Evolutionary conservation across 495 filamentous ascomycete genomes (phyloP).

Genomic region (Neurospora tetraspora): DNA sequence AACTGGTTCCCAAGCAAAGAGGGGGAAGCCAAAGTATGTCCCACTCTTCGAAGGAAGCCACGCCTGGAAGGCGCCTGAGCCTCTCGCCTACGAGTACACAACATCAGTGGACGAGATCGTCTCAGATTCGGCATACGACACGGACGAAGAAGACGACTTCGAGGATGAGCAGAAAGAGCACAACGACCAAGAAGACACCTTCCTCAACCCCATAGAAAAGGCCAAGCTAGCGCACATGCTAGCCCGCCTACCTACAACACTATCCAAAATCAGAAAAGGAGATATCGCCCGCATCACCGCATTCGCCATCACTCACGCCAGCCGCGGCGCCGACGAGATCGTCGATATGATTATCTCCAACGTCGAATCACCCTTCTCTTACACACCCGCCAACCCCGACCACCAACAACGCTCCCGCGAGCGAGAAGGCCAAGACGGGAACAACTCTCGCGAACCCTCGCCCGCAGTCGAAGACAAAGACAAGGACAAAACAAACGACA

Average conservation of each 20-base stretch:
- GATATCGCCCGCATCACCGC: slow-evolving; percentile 79
- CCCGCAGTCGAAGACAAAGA: slow-evolving; percentile 28
- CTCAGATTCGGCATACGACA: slow-evolving; percentile 74
- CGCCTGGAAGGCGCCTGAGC: slow-evolving; percentile 61
- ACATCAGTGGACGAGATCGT: slow-evolving; percentile 68
- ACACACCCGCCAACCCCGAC: slow-evolving; percentile 43
- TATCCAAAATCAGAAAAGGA: slow-evolving; percentile 66
- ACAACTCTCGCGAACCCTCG: slow-evolving; percentile 21
- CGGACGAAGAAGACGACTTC: slow-evolving; percentile 77
- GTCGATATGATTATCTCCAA: slow-evolving; percentile 81
- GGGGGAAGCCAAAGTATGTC: slow-evolving; percentile 32
- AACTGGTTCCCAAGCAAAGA: slow-evolving; percentile 40
- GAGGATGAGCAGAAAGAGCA: slow-evolving; percentile 57
- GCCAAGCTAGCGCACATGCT: slow-evolving; percentile 74
- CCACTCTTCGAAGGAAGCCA: slow-evolving; percentile 62
- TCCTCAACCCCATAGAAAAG: slow-evolving; percentile 76
- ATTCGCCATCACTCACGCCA: slow-evolving; percentile 83
- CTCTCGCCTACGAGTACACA: slow-evolving; percentile 62
- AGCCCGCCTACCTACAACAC: slow-evolving; percentile 66
- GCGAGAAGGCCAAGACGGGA: slow-evolving; percentile 24
- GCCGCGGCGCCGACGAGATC: slow-evolving; percentile 70
- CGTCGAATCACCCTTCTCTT: slow-evolving; percentile 62
- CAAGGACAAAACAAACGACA: slow-evolving; percentile 24
- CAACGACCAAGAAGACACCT: slow-evolving; percentile 52
- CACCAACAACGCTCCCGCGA: slow-evolving; percentile 30